Evolutionary conservation across 345 rosid genomes (phyloP).

Genomic region (Angophora floribunda): DNA sequence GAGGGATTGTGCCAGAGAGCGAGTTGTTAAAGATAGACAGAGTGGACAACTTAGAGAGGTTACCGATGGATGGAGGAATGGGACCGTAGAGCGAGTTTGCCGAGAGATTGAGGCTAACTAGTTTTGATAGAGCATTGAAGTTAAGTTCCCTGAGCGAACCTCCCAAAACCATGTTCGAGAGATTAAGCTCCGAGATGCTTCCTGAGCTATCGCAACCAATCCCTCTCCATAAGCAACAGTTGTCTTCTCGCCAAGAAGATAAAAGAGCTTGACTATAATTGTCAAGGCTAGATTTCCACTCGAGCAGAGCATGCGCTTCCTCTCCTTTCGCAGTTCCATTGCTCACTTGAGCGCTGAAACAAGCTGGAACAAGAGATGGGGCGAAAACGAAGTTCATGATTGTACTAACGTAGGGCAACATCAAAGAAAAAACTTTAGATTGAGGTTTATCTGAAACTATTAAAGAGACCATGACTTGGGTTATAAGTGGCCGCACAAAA

Average conservation of each 20-base stretch:
- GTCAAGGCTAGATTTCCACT: constrained; percentile 9
- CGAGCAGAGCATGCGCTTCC: constrained; percentile 3
- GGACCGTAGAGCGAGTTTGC: constrained; percentile 6
- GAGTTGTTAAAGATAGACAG: background rate
- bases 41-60: constrained; percentile 6
- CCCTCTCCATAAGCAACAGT: constrained; percentile 6
- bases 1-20: background rate
- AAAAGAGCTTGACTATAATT: background rate
- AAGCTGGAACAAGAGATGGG: background rate
- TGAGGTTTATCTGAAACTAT: background rate
- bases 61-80: constrained; percentile 6
- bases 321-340: background rate
- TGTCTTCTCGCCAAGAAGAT: background rate
- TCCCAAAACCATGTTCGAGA: background rate
- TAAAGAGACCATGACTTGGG: background rate
- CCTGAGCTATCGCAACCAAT: background rate
- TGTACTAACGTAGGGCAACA: background rate
- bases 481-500: background rate
- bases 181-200: background rate
- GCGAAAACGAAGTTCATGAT: background rate
- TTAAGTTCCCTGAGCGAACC: constrained; percentile 3
- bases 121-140: constrained; percentile 4
- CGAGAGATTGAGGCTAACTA: background rate
- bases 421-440: background rate
- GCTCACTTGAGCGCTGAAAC: background rate